phyloP scores from a whole-genome alignment of 2,329 filamentous ascomycete genomes.

The Aspergillaceae sp. region DNA sequence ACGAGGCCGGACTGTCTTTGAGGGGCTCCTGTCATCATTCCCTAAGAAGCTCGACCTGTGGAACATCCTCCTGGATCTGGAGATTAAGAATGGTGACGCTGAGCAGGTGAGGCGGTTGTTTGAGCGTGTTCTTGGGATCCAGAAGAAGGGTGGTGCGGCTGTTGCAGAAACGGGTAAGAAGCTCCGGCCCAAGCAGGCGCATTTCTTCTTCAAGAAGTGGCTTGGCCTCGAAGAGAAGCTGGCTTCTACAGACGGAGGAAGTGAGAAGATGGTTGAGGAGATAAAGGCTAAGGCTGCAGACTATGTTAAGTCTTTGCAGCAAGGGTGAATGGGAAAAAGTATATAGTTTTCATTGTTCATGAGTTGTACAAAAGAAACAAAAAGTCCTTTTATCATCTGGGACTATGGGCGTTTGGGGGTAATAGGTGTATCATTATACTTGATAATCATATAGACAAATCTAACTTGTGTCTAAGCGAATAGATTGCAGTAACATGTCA shows the following conservation, averaged over 20 bases:
- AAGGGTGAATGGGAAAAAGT: conserved; percentile 8
- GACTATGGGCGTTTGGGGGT: conserved; percentile 8
- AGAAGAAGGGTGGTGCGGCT: conserved; percentile 29
- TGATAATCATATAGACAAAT: no score
- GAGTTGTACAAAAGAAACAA: conserved; percentile 6
- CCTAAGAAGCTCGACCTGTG: conserved; percentile 87
- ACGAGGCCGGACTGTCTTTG: conserved; percentile 88
- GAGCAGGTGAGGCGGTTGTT: conserved; percentile 68
- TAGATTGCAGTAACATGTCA: no score
- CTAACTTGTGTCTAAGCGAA: no score
- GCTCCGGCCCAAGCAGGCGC: conserved; percentile 73
- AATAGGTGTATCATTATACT: not conserved
- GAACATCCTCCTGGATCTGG: conserved; percentile 84
- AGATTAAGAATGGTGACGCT: conserved; percentile 54
- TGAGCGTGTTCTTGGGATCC: conserved; percentile 56
- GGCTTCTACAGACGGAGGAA: conserved; percentile 43
- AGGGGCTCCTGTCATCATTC: conserved; percentile 72
- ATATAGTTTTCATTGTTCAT: conserved; percentile 3
- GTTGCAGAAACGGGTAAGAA: conserved; percentile 41
- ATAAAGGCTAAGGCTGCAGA: conserved; percentile 63
- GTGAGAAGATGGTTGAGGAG: conserved; percentile 59
- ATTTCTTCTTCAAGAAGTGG: conserved; percentile 89
- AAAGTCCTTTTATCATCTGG: conserved; percentile 1
- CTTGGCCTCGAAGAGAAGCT: conserved; percentile 71
- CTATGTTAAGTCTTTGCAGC: conserved; percentile 50